A percentile compares a stretch with the other conserved stretches of the same genome.
Conservation (phyloP, 352 stramenopile species). For the Elongisporangium anandrum region DNA sequence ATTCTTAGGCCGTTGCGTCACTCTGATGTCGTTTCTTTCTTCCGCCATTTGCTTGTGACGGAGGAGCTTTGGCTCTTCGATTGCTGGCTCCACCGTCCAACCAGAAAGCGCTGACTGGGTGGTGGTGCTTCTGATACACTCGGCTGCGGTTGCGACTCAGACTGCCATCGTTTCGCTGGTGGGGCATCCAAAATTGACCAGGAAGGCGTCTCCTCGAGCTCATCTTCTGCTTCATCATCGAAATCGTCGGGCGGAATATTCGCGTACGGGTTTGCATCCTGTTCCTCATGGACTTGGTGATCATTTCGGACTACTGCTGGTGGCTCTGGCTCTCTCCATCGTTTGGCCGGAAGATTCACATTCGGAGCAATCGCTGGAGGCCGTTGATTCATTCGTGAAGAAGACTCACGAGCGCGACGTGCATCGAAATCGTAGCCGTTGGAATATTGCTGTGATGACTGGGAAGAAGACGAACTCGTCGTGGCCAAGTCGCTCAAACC, state of each 20-base stretch:
- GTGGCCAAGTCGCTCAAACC: conserved; percentile 49
- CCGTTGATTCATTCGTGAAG: not conserved
- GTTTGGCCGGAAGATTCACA: not conserved
- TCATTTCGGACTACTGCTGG: not conserved
- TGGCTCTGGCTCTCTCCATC: not conserved
- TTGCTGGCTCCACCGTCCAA: conserved; percentile 33
- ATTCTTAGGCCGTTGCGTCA: not conserved
- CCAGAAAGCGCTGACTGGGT: conserved; percentile 14
- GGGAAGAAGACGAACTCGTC: not conserved
- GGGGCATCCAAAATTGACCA: not conserved
- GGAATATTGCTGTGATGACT: not conserved
- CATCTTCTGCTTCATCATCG: not conserved
- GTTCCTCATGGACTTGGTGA: not conserved
- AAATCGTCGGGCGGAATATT: not conserved
- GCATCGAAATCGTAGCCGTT: not conserved
- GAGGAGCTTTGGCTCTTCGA: conserved; percentile 18
- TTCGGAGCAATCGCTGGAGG: not conserved
- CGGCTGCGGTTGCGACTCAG: not conserved
- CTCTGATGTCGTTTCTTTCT: conserved; percentile 4
- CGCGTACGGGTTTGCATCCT: not conserved
- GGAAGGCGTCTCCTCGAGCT: conserved; percentile 1
- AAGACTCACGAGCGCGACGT: not conserved
- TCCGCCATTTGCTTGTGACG: conserved; percentile 36
- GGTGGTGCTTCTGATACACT: not conserved
- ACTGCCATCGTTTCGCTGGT: conserved; percentile 8